phyloP scores from a whole-genome alignment of 352 stramenopile species.

The Phytopythium kandeliae region DNA sequence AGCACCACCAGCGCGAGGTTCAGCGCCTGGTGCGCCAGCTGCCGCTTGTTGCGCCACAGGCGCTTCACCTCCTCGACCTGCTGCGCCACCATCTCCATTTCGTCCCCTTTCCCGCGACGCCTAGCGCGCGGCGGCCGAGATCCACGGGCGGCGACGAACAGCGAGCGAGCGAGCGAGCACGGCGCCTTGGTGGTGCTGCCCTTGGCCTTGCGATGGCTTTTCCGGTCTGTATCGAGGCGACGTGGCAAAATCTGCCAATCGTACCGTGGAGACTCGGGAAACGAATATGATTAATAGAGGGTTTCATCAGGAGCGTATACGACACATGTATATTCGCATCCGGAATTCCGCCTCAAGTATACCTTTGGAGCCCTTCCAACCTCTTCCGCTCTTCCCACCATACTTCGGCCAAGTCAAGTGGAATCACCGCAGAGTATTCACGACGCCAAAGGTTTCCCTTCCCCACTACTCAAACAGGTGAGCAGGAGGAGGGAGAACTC shows the following conservation, averaged over 20 bases:
- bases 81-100: constrained; percentile 72
- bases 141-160: not conserved
- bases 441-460: not conserved
- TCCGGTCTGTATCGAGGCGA: not conserved
- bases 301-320: too few relatives aligned
- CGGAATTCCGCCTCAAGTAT: too few relatives aligned
- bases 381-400: not conserved
- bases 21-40: constrained; percentile 95
- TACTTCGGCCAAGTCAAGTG: not conserved
- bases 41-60: constrained; percentile 97
- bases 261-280: too few relatives aligned
- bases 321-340: too few relatives aligned
- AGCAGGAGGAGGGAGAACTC: not conserved
- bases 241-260: too few relatives aligned
- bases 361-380: not conserved
- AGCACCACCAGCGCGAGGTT: constrained; percentile 99
- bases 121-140: not conserved
- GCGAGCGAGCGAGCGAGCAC: not conserved
- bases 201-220: not conserved
- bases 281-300: too few relatives aligned
- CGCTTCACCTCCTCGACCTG: constrained; percentile 96
- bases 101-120: not conserved
- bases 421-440: not conserved
- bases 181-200: too few relatives aligned
- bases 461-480: not conserved